Base-by-base conservation (phyloP, 352 stramenopile genomes). In the Pythium dissimile region DNA sequence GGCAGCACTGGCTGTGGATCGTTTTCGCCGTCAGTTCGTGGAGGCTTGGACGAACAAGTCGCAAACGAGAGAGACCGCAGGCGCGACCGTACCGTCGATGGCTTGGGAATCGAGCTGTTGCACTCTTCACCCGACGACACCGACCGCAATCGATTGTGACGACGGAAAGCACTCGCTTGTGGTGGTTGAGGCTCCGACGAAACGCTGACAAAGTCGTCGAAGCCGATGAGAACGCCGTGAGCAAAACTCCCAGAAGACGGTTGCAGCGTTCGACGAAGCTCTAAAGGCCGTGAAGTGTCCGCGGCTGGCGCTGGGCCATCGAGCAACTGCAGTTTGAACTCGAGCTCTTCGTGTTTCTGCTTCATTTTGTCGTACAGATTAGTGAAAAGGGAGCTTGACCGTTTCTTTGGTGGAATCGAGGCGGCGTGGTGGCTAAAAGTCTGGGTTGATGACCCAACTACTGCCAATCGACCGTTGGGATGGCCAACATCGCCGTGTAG, bases 401-500 rank as follows among this genome's bases (percentile, higher is more conserved):
- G 47, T n/a, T 46, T 38, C 12, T 30, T 51, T 18, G 55, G 28
- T 12, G n/a, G n/a, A n/a, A n/a, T n/a, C n/a, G n/a, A n/a, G n/a
- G n/a, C n/a, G n/a, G n/a, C n/a, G n/a, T n/a, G n/a, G n/a, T n/a
- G n/a, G n/a, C n/a, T n/a, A n/a, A n/a, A n/a, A n/a, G 28, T 54
- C 46, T 20, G n/a, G 1, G 2, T 35, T 16, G 1, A n/a, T n/a
- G n/a, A n/a, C n/a, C n/a, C n/a, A n/a, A n/a, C n/a, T n/a, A n/a
- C n/a, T n/a, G n/a, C n/a, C n/a, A n/a, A n/a, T n/a, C n/a, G n/a
- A n/a, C 10, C 7, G 5, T 26, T 30, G 1, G 21, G 1, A 20
- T 45, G 28, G 1, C 5, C n/a, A 18, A 31, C 35, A n/a, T 86
- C 78, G n/a, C 75, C 78, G 32, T 88, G 78, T 2, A 88, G 60